Base-by-base conservation (phyloP, 1,139 yeast species). In the Taiozyma sp. region DNA sequence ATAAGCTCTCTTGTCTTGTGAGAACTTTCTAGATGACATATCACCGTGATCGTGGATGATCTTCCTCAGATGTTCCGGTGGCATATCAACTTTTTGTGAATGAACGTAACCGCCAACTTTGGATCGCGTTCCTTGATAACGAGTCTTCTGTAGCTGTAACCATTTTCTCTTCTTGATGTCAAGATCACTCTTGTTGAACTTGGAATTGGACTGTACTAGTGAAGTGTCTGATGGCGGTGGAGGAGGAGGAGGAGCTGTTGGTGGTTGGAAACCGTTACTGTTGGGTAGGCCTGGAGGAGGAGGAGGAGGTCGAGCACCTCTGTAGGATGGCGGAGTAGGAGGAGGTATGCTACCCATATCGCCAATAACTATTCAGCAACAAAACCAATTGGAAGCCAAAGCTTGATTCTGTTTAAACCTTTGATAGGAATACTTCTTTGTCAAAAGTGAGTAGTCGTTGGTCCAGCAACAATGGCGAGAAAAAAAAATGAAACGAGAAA, bases 1-100 rank as follows among this genome's bases (percentile, higher is more conserved):
- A 63, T 89, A 92, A 0, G 97, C 82, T 51, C 95, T 75, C 65
- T 92, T 92, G 63, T 93, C 98, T 10, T 87, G 81, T n/a, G 95
- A 85, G 44, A 89, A 87, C 56, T 84, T 82, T 58, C 81, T 80
- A 9, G 95, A 82, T 0, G 96, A 81, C 72, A 92, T 78, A 63
- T 93, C 97, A 2, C 93, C 91, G 64, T 91, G 97, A 58, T 84
- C 92, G 49, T 79, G 77, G 67, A 92, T 83, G 56, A 91, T 87
- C 65, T 89, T 90, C 42, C 99, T 77, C 43, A 93, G 71, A 70
- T 92, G 97, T 64, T 92, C 97, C 0, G 97, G 96, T 0, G 98
- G 98, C 93, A 92, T 86, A 58, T 88, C 92, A 3, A 84, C 80
- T 62, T 88, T 89, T 10, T 79, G 77, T 0, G 89, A 77, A 50